Base-by-base conservation (phyloP, 2,329 filamentous ascomycete genomes). In the Colletotrichum cereale region DNA sequence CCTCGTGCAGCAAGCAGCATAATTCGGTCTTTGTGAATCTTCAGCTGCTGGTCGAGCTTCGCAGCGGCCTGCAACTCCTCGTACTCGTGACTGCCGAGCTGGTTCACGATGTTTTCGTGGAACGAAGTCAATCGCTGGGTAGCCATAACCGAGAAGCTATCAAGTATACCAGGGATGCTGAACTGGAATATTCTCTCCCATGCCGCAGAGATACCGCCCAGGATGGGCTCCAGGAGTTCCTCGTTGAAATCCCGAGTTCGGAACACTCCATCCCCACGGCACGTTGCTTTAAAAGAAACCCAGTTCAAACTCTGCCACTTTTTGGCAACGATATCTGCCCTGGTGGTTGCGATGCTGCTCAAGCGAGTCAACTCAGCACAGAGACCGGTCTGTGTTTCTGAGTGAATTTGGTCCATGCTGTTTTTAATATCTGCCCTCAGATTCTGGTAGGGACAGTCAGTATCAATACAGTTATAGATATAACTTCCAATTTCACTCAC, bases 101-200 rank as follows among this genome's bases (percentile, higher is more conserved):
- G 26, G 3, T 18, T 8, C 14, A 56, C 44, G 12, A 70, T 44
- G 34, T 10, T n/a, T 1, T 50, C 5, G 24, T 67, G 62, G 10
- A 66, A 66, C 1, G 21, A n/a, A 14, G 3, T 26, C 11, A 70
- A n/a, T 29, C 5, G 12, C 34, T 29, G 24, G 3, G 18, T 5
- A 24, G 34, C 34, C 0, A 10, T 18, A 1, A 34, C 8, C 2
- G 60, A 34, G 24, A 68, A 64, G 18, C 12, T 31, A 18, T 57
- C 34, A 0, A 67, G n/a, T 6, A 48, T 11, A 1, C 5, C 10
- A 3, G 68, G 57, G 5, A 71, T 2, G 1, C 18, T 12, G 7
- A 47, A 38, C n/a, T 52, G 42, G 21, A 71, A 71, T 8, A 52
- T 24, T 0, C 38, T 26, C 1, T n/a, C 4, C 68, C 68, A 71